phyloP scores from a whole-genome alignment of 257 asterid genomes.

The Fraxinus anomala region DNA sequence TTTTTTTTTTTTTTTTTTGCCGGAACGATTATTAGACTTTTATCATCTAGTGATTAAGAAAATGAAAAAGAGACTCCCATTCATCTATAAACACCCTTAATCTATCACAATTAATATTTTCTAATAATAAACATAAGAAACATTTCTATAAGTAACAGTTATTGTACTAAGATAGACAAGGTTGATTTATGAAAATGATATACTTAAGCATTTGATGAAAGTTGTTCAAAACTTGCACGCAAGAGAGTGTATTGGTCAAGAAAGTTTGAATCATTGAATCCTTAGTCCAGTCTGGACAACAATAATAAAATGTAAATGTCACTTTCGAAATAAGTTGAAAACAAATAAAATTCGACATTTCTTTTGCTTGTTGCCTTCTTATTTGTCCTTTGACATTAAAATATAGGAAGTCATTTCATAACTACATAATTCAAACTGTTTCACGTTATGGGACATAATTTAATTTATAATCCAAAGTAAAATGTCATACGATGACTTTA shows the following conservation, averaged over 20 bases:
- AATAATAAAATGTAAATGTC: no score
- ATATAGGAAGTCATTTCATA: neutral
- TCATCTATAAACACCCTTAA: no score
- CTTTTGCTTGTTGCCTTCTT: no score
- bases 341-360: no score
- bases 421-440: neutral
- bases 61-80: no score
- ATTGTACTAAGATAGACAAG: neutral
- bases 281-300: neutral
- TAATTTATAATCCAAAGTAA: no score
- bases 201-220: neutral
- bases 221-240: neutral
- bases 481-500: no score
- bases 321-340: neutral
- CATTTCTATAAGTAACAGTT: neutral
- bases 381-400: no score
- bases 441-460: neutral
- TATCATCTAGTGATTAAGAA: no score
- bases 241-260: neutral
- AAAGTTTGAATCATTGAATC: neutral
- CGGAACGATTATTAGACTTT: no score
- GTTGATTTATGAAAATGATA: neutral
- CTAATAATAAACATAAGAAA: neutral
- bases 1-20: no score
- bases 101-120: neutral